A percentile compares a stretch with the other conserved stretches of the same genome.
Conservation (phyloP, 2,329 filamentous ascomycete genomes). For the Trichoderma sp. region DNA sequence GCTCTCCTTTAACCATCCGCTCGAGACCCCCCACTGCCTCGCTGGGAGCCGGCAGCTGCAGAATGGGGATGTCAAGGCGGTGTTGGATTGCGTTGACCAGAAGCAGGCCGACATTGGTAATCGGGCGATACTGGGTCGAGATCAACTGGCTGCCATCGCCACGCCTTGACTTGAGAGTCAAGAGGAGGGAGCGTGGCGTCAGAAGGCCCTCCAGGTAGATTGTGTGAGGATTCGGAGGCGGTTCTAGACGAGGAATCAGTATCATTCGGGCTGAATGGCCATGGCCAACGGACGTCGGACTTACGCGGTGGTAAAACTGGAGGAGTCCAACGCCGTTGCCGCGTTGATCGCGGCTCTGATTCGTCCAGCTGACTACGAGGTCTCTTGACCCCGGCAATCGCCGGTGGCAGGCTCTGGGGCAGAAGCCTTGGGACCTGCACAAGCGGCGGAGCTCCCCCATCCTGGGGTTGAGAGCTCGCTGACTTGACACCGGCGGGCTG, state of each 20-base stretch:
- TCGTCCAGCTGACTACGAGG: slow-evolving; percentile 6
- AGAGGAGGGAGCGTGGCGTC: slow-evolving; percentile 24
- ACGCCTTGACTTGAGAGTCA: slow-evolving; percentile 26
- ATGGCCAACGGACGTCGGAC: background rate
- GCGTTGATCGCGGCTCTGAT: background rate
- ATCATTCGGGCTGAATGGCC: background rate
- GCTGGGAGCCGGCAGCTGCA: slow-evolving; percentile 28
- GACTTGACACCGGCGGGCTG: background rate
- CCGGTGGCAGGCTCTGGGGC: background rate
- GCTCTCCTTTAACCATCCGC: slow-evolving; percentile 31
- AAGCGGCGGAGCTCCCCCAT: background rate
- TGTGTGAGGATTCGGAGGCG: slow-evolving; percentile 24
- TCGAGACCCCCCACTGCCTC: slow-evolving; percentile 6
- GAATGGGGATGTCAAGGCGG: slow-evolving; percentile 28
- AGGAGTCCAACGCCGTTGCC: background rate
- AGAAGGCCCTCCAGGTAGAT: slow-evolving; percentile 30
- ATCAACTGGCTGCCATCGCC: background rate
- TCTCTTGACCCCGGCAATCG: slow-evolving; percentile 14
- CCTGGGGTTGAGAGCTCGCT: background rate
- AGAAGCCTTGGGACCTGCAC: background rate
- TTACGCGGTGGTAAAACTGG: slow-evolving; percentile 4
- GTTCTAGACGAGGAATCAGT: slow-evolving; percentile 25
- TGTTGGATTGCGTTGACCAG: slow-evolving; percentile 26
- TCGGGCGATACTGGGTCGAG: slow-evolving; percentile 8
- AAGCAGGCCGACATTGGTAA: slow-evolving; percentile 30